Percentiles rank a stretch among this genome's conserved stretches.
Evolutionary conservation across 345 rosid species (phyloP).

Genomic region (Cardamine chenopodiifolia): DNA sequence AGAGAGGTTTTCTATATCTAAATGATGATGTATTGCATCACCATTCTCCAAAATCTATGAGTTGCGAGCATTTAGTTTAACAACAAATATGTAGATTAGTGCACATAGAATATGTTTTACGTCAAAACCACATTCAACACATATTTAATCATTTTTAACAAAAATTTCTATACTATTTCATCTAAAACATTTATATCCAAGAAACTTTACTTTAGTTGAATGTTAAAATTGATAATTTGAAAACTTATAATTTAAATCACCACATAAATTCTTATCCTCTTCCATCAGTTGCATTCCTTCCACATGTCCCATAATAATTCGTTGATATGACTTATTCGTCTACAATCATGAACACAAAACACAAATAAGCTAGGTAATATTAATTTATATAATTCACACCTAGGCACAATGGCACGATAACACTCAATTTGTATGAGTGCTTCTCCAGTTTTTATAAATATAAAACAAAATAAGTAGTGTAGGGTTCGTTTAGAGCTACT

Average conservation of each 20-base stretch:
- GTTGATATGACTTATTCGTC: background rate
- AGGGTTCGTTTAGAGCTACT: background rate
- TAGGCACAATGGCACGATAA: constrained; percentile 24
- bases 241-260: background rate
- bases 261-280: background rate
- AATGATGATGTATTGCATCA: background rate
- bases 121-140: background rate
- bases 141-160: background rate
- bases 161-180: background rate
- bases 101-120: background rate
- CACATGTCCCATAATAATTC: background rate
- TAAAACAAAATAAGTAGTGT: background rate
- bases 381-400: constrained; percentile 23
- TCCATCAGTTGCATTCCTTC: background rate
- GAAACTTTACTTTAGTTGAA: background rate
- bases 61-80: background rate
- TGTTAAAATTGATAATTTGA: background rate
- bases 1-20: background rate
- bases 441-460: background rate
- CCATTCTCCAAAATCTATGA: background rate
- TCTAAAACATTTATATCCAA: background rate
- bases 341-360: constrained; percentile 26
- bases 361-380: constrained; percentile 1
- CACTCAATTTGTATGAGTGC: constrained; percentile 18
- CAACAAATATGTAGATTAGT: background rate